These are phyloP conservation scores for Penicillium digitatum DNA, from an alignment of 2,329 filamentous ascomycete species.

Conservation along the genomic window DNA sequence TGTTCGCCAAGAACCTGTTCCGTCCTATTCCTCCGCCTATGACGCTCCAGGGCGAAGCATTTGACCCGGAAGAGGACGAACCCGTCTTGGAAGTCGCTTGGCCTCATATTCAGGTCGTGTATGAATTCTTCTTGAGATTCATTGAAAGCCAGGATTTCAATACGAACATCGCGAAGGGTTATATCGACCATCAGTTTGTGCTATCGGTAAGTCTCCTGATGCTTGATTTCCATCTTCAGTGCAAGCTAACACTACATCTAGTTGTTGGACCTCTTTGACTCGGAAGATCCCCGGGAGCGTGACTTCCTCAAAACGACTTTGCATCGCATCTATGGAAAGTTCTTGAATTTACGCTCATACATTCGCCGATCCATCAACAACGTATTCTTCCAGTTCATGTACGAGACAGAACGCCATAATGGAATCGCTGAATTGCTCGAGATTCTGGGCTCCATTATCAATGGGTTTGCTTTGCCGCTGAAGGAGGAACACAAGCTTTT, in stretches of 20 bases:
- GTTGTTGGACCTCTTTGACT: constrained; percentile 96
- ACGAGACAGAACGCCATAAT: constrained; percentile 97
- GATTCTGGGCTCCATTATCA: constrained; percentile 97
- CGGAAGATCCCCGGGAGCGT: constrained; percentile 90
- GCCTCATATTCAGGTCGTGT: constrained; percentile 99
- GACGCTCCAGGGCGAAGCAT: constrained; percentile 96
- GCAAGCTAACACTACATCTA: constrained; percentile 36
- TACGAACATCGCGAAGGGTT: constrained; percentile 97
- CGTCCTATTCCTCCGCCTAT: constrained; percentile 94
- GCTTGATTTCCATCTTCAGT: background rate
- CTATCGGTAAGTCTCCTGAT: constrained; percentile 56
- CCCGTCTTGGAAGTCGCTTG: constrained; percentile 96
- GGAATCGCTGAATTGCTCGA: constrained; percentile 95
- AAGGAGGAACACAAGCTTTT: constrained; percentile 99
- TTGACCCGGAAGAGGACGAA: constrained; percentile 97
- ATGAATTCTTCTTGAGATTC: constrained; percentile 98
- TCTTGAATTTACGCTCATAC: constrained; percentile 93
- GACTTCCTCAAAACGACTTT: constrained; percentile 98
- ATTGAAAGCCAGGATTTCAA: constrained; percentile 99
- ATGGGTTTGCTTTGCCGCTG: constrained; percentile 90
- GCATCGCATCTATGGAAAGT: constrained; percentile 98
- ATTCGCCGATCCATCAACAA: constrained; percentile 99
- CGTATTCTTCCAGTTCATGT: constrained; percentile 99
- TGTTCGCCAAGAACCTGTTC: constrained; percentile 99
- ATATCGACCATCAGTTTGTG: constrained; percentile 97